Percentiles rank a stretch among this genome's conserved stretches.
These are phyloP conservation scores for Wickerhamiella parazyma DNA, from an alignment of 805 yeast genomes.

Conservation along the genomic window DNA sequence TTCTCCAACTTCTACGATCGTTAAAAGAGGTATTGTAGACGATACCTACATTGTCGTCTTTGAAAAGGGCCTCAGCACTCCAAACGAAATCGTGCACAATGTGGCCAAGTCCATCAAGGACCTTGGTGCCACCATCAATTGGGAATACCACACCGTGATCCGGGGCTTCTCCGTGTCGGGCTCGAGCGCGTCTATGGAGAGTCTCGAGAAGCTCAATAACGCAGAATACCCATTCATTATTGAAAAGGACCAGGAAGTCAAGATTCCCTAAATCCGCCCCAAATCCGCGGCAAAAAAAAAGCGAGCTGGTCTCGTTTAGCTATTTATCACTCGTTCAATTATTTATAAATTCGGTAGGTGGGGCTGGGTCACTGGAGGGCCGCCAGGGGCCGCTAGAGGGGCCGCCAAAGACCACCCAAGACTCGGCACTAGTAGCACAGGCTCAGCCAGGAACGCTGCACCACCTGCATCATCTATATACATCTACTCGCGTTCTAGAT, in stretches of 20 bases:
- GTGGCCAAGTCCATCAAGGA: slow-evolving; percentile 27
- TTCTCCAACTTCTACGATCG: not conserved
- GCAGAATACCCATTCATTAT: slow-evolving; percentile 31
- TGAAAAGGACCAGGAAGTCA: slow-evolving; percentile 33
- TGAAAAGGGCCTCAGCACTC: slow-evolving; percentile 23
- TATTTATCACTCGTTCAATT: not conserved
- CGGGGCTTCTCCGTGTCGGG: slow-evolving; percentile 36
- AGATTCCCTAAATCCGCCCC: slow-evolving; percentile 11
- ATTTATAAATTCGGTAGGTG: no score
- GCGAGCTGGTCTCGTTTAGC: not conserved
- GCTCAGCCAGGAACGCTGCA: no score
- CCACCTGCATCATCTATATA: not conserved
- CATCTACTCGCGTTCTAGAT: slow-evolving; percentile 46
- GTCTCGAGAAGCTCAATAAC: slow-evolving; percentile 17
- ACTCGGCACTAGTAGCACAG: not conserved
- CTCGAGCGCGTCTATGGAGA: slow-evolving; percentile 23
- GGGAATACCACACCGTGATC: slow-evolving; percentile 34
- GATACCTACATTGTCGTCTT: slow-evolving; percentile 22
- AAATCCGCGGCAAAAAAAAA: not conserved
- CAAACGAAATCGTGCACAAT: slow-evolving; percentile 23
- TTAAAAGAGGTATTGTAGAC: not conserved
- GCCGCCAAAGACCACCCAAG: not conserved
- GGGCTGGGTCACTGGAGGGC: no score
- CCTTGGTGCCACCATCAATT: slow-evolving; percentile 34
- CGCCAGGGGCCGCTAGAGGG: no score